A percentile compares a stretch with the other conserved stretches of the same genome.
These are phyloP conservation scores for Suillus subaureus DNA, from an alignment of 768 basidiomycete genomes.

Conservation along the genomic window DNA sequence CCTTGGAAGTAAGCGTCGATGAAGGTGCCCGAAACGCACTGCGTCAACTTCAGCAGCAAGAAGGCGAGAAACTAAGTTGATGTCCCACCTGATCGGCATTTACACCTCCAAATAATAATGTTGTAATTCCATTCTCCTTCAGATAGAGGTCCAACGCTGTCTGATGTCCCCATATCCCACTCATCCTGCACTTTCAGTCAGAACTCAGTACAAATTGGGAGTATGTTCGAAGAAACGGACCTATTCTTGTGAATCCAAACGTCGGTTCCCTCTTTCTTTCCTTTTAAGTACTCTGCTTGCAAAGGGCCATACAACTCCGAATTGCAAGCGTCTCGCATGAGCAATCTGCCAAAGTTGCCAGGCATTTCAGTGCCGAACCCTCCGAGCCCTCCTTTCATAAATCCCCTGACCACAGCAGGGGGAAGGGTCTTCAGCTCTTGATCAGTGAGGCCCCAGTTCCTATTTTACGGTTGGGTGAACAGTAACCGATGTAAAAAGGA, in stretches of 20 bases:
- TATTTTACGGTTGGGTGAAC: conserved; percentile 22
- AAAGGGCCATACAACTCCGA: conserved; percentile 66
- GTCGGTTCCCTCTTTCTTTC: conserved; percentile 57
- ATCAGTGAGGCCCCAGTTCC: conserved; percentile 74
- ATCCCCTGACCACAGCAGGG: conserved; percentile 58
- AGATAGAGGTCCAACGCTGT: conserved; percentile 64
- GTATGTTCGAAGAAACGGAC: conserved; percentile 28
- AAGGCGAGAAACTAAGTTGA: neutral
- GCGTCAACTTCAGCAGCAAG: neutral
- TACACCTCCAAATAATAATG: conserved; percentile 64
- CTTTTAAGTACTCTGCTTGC: conserved; percentile 54
- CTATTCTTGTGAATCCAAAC: conserved; percentile 76
- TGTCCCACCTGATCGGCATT: conserved; percentile 62
- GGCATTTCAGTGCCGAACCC: conserved; percentile 60
- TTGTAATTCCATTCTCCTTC: conserved; percentile 62
- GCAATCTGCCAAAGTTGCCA: conserved; percentile 52
- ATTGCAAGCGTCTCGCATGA: conserved; percentile 62
- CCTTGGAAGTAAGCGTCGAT: conserved; percentile 65
- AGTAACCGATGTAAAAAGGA: neutral
- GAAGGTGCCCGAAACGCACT: conserved; percentile 69
- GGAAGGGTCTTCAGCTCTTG: conserved; percentile 64
- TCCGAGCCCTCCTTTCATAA: conserved; percentile 47
- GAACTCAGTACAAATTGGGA: neutral
- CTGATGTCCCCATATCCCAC: conserved; percentile 67
- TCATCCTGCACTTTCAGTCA: conserved; percentile 46